Evolutionary conservation across 1,284 basidiomycete genomes (phyloP).

Genomic region (Cryptococcus amylolentus): DNA sequence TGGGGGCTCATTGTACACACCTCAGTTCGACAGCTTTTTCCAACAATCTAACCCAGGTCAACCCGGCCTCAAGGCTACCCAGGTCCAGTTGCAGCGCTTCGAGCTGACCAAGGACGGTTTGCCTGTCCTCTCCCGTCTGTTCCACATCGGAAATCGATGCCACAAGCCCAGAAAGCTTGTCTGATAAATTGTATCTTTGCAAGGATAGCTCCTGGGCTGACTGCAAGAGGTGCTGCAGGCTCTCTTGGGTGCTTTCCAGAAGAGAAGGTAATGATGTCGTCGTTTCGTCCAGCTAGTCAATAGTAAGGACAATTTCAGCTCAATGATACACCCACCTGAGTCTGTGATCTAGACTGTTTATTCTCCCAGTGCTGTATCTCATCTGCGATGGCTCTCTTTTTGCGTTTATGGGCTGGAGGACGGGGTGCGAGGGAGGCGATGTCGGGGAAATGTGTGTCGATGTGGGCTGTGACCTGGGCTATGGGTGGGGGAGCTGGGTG

Average conservation of each 20-base stretch:
- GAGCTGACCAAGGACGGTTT: conserved; percentile 53
- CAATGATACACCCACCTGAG: conserved; percentile 18
- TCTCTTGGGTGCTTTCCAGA: conserved; percentile 25
- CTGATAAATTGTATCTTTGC: conserved; percentile 60
- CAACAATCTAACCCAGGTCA: conserved; percentile 69
- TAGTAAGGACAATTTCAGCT: background rate
- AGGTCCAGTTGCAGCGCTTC: conserved; percentile 72
- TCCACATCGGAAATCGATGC: conserved; percentile 23
- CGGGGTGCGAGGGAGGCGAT: conserved; percentile 21
- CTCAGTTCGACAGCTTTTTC: conserved; percentile 68
- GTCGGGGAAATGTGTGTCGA: conserved; percentile 34
- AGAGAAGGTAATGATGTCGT: conserved; percentile 28
- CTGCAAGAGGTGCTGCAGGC: conserved; percentile 49
- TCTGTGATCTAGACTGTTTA: conserved; percentile 16
- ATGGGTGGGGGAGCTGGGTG: conserved; percentile 4
- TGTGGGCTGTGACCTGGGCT: conserved; percentile 24
- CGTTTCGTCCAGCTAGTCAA: conserved; percentile 24
- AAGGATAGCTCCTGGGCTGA: conserved; percentile 69
- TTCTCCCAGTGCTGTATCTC: conserved; percentile 40
- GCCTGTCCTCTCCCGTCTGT: conserved; percentile 6
- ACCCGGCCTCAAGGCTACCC: conserved; percentile 68
- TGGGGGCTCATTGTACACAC: conserved; percentile 53
- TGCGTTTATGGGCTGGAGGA: conserved; percentile 10
- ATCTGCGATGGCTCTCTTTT: conserved; percentile 23
- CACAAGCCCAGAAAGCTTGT: conserved; percentile 37